These are phyloP conservation scores for Pluteus cervinus DNA, from an alignment of 768 basidiomycete species.

Conservation along the genomic window DNA sequence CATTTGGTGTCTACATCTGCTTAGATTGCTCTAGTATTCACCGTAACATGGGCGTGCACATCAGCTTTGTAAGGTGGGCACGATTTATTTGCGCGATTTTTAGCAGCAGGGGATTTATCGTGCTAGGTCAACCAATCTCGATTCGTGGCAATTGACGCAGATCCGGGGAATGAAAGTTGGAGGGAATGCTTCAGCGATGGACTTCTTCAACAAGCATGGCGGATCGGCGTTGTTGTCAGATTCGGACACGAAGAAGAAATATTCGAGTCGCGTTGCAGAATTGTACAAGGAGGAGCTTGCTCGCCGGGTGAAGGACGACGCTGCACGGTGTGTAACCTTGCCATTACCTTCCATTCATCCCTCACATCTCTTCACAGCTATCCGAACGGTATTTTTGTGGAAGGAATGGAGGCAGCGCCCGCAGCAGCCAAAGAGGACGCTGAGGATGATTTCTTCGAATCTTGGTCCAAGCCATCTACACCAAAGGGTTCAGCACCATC, in stretches of 20 bases:
- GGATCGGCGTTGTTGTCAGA: conserved; percentile 63
- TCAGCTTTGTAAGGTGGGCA: conserved; percentile 89
- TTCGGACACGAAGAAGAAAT: conserved; percentile 83
- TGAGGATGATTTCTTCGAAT: conserved; percentile 95
- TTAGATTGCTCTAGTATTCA: conserved; percentile 94
- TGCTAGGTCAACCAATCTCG: conserved; percentile 88
- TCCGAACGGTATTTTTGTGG: conserved; percentile 73
- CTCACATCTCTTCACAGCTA: conserved; percentile 42
- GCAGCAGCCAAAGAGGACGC: conserved; percentile 35
- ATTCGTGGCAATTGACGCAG: conserved; percentile 88
- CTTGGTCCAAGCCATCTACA: conserved; percentile 85
- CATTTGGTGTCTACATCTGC: conserved; percentile 96
- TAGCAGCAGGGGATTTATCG: not conserved
- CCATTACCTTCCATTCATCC: conserved; percentile 4
- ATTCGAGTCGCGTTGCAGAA: conserved; percentile 76
- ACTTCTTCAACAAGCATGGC: conserved; percentile 89
- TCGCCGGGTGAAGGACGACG: conserved; percentile 74
- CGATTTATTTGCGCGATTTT: conserved; percentile 1
- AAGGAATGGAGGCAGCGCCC: conserved; percentile 57
- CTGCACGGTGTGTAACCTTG: conserved; percentile 40
- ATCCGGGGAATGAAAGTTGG: conserved; percentile 95
- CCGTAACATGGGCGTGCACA: conserved; percentile 96
- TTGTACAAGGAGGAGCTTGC: conserved; percentile 91
- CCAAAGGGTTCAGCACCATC: conserved; percentile 48
- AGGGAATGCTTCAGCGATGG: conserved; percentile 80